A percentile compares a stretch with the other conserved stretches of the same genome.
Evolutionary conservation across 1,284 basidiomycete genomes (phyloP).

Genomic region (Cutaneotrichosporon cutaneum): DNA sequence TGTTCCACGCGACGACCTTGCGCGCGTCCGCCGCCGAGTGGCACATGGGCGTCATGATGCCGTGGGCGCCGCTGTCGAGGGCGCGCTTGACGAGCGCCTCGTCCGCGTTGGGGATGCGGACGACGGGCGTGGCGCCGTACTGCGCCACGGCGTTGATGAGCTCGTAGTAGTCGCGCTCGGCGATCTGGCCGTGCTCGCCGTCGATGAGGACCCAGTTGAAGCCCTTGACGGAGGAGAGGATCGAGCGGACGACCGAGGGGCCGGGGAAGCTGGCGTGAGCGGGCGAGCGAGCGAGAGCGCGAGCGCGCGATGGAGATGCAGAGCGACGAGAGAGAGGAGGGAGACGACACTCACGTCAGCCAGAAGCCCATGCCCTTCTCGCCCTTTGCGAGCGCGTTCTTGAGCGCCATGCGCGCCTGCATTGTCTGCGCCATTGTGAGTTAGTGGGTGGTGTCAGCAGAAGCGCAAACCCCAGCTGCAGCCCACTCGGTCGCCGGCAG

Average conservation of each 20-base stretch:
- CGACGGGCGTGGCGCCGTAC: conserved; percentile 36
- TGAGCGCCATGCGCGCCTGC: conserved; percentile 42
- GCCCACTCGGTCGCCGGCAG: background rate
- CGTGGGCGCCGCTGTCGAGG: conserved; percentile 45
- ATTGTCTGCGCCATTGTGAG: conserved; percentile 9
- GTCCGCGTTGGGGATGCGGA: conserved; percentile 46
- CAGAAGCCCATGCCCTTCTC: conserved; percentile 70
- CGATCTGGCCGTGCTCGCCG: conserved; percentile 34
- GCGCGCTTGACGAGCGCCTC: conserved; percentile 46
- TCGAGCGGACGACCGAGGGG: conserved; percentile 31
- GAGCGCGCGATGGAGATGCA: too few relatives aligned
- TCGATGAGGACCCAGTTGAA: conserved; percentile 39
- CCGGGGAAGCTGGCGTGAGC: conserved; percentile 30
- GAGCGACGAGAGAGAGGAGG: too few relatives aligned
- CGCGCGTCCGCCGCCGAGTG: conserved; percentile 30
- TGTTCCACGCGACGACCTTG: conserved; percentile 25
- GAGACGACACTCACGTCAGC: conserved; percentile 58
- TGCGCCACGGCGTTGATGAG: conserved; percentile 32
- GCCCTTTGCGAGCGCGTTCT: conserved; percentile 57
- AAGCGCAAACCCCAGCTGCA: background rate
- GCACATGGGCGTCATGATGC: conserved; percentile 39
- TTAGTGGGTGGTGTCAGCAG: background rate
- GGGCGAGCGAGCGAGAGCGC: too few relatives aligned
- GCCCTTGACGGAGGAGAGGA: conserved; percentile 33
- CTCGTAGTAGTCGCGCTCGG: conserved; percentile 31